A percentile compares a stretch with the other conserved stretches of the same genome.
Evolutionary conservation across 768 basidiomycete genomes (phyloP).

Genomic region (Termitomyces sp.): DNA sequence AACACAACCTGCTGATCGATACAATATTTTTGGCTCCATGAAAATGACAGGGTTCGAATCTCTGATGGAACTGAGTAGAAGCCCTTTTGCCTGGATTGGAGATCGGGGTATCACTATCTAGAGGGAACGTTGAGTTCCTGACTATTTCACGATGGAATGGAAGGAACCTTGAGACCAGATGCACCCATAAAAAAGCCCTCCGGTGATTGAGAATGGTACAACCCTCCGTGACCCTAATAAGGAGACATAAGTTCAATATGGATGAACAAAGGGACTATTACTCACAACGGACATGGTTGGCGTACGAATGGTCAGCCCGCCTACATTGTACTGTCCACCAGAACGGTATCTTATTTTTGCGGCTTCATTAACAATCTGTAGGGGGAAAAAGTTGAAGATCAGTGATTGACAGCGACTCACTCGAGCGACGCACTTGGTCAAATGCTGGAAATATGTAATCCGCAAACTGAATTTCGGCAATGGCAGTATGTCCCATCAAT

Average conservation of each 20-base stretch:
- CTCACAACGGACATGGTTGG: slow-evolving; percentile 86
- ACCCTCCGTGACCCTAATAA: slow-evolving; percentile 67
- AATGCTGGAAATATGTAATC: slow-evolving; percentile 95
- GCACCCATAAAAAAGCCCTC: slow-evolving; percentile 94
- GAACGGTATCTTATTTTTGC: slow-evolving; percentile 91
- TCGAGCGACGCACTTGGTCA: slow-evolving; percentile 57
- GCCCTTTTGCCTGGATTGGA: slow-evolving; percentile 92
- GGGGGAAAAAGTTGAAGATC: neutral
- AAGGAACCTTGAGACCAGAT: slow-evolving; percentile 72
- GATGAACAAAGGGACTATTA: slow-evolving; percentile 16
- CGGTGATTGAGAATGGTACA: slow-evolving; percentile 94
- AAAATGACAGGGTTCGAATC: slow-evolving; percentile 94
- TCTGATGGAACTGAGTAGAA: slow-evolving; percentile 79
- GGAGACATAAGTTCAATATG: neutral
- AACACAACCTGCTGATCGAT: slow-evolving; percentile 71
- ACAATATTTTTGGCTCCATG: slow-evolving; percentile 93
- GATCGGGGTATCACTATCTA: slow-evolving; percentile 89
- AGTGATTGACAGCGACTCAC: neutral
- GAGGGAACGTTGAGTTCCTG: slow-evolving; percentile 6
- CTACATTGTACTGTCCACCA: slow-evolving; percentile 78
- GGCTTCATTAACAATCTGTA: slow-evolving; percentile 87
- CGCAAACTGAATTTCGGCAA: slow-evolving; percentile 89
- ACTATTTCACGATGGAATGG: neutral
- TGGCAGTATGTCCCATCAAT: slow-evolving; percentile 89
- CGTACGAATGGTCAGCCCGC: slow-evolving; percentile 74